These are phyloP conservation scores for Apiospora sp. DNA, from an alignment of 2,329 filamentous ascomycete genomes.

Conservation along the genomic window DNA sequence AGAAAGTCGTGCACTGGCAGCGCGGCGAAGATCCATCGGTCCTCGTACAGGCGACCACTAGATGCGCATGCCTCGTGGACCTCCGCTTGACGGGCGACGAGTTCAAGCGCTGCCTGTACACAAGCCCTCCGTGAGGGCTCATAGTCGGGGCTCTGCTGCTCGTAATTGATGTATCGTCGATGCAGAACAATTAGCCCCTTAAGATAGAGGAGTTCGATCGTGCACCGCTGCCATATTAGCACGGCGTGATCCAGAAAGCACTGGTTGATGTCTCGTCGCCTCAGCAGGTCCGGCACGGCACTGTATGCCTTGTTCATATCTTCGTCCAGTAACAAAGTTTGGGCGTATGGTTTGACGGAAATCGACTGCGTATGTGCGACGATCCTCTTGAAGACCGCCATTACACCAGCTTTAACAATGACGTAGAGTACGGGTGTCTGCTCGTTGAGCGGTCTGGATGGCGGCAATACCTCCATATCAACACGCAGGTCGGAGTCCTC, in stretches of 20 bases:
- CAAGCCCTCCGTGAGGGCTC: constrained; percentile 36
- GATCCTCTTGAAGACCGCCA: not conserved
- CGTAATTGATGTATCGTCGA: constrained; percentile 37
- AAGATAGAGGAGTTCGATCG: constrained; percentile 42
- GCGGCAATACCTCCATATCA: constrained; percentile 43
- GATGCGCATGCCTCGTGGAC: constrained; percentile 45
- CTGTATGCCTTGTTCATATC: constrained; percentile 35
- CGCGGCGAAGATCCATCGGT: constrained; percentile 54
- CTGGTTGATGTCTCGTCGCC: constrained; percentile 35
- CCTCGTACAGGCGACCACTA: constrained; percentile 52
- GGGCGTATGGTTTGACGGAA: not conserved
- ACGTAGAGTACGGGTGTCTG: constrained; percentile 3
- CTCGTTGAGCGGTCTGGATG: not conserved
- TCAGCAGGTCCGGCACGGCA: constrained; percentile 36
- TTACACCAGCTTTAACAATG: not conserved
- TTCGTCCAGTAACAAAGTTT: constrained; percentile 31
- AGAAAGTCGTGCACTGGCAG: constrained; percentile 58
- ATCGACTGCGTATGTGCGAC: not conserved
- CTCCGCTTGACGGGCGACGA: constrained; percentile 41
- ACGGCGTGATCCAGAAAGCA: constrained; percentile 39
- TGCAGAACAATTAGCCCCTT: constrained; percentile 46
- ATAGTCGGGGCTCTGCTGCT: constrained; percentile 29
- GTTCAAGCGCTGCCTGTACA: constrained; percentile 37
- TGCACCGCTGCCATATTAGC: constrained; percentile 38
- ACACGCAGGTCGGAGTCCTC: constrained; percentile 48